Evolutionary conservation across 441 rosid species (phyloP), one percentile per base, ranked within the genome.

Genomic region (Sinapis alba): DNA sequence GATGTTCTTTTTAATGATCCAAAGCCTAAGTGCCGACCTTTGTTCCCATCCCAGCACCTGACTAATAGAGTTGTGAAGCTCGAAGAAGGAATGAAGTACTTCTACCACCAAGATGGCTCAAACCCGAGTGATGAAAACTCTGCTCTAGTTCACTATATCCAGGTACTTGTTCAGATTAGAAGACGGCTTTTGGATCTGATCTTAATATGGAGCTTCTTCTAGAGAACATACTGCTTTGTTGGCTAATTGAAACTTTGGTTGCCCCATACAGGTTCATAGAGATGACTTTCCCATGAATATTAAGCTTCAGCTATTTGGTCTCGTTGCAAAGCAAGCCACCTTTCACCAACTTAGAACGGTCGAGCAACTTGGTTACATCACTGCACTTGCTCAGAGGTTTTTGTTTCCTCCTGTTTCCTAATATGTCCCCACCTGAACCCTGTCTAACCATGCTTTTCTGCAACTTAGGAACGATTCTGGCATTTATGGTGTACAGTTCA

Each of bases 341-440:
- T 93, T 89, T 83, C 96, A 93, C 84, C 97, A 93, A 85, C 98
- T 93, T 80, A 84, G 98, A 82, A 83, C 96, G 10, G 90, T 93
- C n/a, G 96, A 93, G 85, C 98, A 91, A 78, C 96, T 91, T 72
- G 97, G 98, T 32, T 93, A 93, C 81, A 87, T 89, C 72, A 87
- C 96, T 20, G 84, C 47, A 10, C 96, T 93, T 26, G 69, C 73
- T 80, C 89, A 81, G 75, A 91, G 98, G 98, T 93, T 15, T 13
- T 69, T 34, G 8, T 43, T 5, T 1, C 21, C 51, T 61, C 51
- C 34, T 0, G 21, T 23, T 45, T 63, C 16, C 34, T 62, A 11
- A 12, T 43, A 41, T 23, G 24, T 4, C 1, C 6, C 50, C 27
- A 43, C 51, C 41, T 38, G 56, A 1, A 26, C 10, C 18, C 28